Evolutionary conservation across 176 grass and related monocot species (phyloP), one percentile per base, ranked within the genome.

Genomic region (Juncus effusus): DNA sequence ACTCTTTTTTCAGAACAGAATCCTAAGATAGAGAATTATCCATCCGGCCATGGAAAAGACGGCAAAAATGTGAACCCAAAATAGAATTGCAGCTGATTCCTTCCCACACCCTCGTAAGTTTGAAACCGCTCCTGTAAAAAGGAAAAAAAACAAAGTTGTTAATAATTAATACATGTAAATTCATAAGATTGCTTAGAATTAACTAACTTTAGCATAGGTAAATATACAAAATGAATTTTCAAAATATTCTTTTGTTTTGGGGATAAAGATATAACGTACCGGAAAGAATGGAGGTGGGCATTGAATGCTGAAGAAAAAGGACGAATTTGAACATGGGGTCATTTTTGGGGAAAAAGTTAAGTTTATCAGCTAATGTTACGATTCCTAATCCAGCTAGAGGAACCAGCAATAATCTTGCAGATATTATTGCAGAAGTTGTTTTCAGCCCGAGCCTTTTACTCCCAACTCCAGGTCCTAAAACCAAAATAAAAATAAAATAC

Each of bases 321-420:
- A 99, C 83, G 78, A 99, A 99, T 74, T 93, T 99, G 73, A 99
- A 93, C 94, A 99, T 99, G 62, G 86, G 92, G 76, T 99, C 94
- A 47, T 60, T 85, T 67, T 80, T 84, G 12, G 94, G 94, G 35
- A 93, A 81, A 40, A 99, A 86, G 70, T 84, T 82, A 16, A 99
- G 88, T 59, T 87, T 99, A 10, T 99, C 94, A 64, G 85, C 94
- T 44, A 99, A 44, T 15, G 82, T 56, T 42, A 85, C 6, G 39
- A 87, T 93, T 60, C 89, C 89, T 70, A 93, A 84, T 64, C 94
- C 94, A 62, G 64, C 80, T 59, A 84, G 83, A 69, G 94, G 94
- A 84, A 85, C 89, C 75, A 99, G 80, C 61, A 99, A 1, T 62
- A 99, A 66, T 61, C 94, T 80, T 37, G 65, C 80, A 78, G 93